phyloP scores from a whole-genome alignment of 2,329 filamentous ascomycete genomes.

The Trichoderma breve region DNA sequence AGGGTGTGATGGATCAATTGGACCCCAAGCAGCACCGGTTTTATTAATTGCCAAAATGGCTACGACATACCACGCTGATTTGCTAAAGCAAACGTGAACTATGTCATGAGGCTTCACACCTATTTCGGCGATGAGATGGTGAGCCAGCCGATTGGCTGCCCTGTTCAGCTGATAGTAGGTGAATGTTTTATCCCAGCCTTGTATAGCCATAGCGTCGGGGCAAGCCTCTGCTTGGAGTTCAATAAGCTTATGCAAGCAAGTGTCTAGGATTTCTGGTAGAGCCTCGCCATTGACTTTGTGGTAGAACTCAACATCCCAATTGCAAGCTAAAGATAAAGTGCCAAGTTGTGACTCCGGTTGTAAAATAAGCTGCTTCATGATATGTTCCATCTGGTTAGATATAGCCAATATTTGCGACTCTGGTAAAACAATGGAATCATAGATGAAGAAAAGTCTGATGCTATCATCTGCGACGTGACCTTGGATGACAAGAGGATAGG shows the following conservation, averaged over 20 bases:
- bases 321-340: not conserved
- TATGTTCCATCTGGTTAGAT: constrained; percentile 1
- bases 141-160: not conserved
- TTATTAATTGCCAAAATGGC: constrained; percentile 5
- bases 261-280: not conserved
- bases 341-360: not conserved
- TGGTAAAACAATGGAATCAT: not conserved
- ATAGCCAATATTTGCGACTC: not conserved
- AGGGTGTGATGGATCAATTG: constrained; percentile 3
- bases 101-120: not conserved
- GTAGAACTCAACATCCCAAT: not conserved
- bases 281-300: not conserved
- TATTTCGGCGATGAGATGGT: not conserved
- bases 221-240: not conserved
- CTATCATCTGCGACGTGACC: not conserved
- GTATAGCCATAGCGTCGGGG: not conserved
- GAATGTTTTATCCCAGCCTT: not conserved
- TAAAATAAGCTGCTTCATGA: not conserved
- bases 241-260: not conserved
- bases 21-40: not conserved
- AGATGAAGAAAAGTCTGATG: not conserved
- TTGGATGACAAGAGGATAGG: not conserved
- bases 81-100: not conserved
- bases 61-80: constrained; percentile 1
- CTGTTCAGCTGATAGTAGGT: not conserved